Evolutionary conservation across 2,329 filamentous ascomycete genomes (phyloP), one percentile per base, ranked within the genome.

Genomic region (Pseudomassariella vexata): DNA sequence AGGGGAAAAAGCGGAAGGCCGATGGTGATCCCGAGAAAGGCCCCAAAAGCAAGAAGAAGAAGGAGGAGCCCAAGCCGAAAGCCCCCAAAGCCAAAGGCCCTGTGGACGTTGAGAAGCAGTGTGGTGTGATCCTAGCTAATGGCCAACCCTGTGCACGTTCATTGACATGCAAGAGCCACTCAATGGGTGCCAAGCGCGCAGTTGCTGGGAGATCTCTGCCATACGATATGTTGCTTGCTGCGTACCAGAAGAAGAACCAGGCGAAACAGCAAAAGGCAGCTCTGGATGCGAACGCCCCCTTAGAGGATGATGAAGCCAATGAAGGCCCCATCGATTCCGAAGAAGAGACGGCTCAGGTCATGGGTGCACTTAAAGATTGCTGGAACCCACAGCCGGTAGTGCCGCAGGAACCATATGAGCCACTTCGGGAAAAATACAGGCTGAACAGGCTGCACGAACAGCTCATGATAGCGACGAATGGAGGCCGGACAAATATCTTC

Each of bases 161-260:
- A 4, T 62, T 95, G 37, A 95, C 89, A 0, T 95, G 89, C 68
- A 95, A 95, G 62, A 90, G 83, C 38, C 89, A 95, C 45, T 82
- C 75, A n/a, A 95, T 95, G 89, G 88, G 89, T 9, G 83, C 89
- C 5, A 95, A 95, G 60, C 74, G 89, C 46, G 83, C 84, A 1
- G 89, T 95, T 3, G 83, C 86, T 5, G 89, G 89, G 1, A 73
- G 89, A 39, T 92, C 85, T 26, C 63, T 94, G 38, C 89, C 89
- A 2, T 95, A 95, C 52, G 88, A 95, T 57, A 92, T 94, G 82
- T 66, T 95, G 23, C 70, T 95, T 22, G 80, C 84, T 10, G 82
- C 83, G 6, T 92, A 92, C 51, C 85, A 92, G 58, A 95, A 96
- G 72, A 96, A 95, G 70, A 98, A 98, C 50, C 92, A 96, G 59